Base-by-base conservation (phyloP, 371 early-diverging fungal species). In the Apophysomyces trapeziformis region DNA sequence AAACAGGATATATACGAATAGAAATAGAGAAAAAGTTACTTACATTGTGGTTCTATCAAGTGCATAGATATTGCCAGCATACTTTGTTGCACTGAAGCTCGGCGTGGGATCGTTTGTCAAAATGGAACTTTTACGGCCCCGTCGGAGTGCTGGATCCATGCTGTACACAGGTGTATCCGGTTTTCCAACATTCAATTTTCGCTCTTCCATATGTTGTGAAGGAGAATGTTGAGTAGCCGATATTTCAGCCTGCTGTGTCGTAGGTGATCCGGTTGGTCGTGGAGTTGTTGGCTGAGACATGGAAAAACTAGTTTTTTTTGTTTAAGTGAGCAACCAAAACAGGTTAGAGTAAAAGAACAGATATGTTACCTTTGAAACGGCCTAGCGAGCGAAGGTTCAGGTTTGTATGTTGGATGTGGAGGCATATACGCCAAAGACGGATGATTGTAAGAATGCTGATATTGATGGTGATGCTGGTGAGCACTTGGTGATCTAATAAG, bases 281-380 rank as follows among this genome's bases (percentile, higher is more conserved):
- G 69, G 69, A n/a, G 69, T 68, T 7, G 69, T 65, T 5, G 69
- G 69, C 44, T 68, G 69, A 21, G 69, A 68, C 69, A 68, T 68
- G 61, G 60, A 64, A 61, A 45, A 60, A 61, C 61, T 60, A 38
- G 21, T 41, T 50, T 47, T 43, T 43, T 43, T 45, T 45, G 5
- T 13, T 16, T 45, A 18, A 18, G 46, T 13, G 13, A 45, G 46
- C 6, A 13, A 45, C 12, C 43, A 45, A 45, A 45, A 13, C 32
- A 26, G 32, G 32, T 26, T 26, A 26, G 32, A 26, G 3, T 3
- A 26, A 26, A 26, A 26, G 32, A 26, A 26, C 32, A 26, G 2
- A 2, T 26, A 26, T 26, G 32, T 26, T 50, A 50, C 54, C 54
- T 50, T 50, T 50, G 54, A 11, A 50, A 50, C n/a, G 54, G 21